Percentiles rank a stretch among this genome's conserved stretches.
phyloP scores from a whole-genome alignment of 306 rosid species.

The Prunus campanulata region DNA sequence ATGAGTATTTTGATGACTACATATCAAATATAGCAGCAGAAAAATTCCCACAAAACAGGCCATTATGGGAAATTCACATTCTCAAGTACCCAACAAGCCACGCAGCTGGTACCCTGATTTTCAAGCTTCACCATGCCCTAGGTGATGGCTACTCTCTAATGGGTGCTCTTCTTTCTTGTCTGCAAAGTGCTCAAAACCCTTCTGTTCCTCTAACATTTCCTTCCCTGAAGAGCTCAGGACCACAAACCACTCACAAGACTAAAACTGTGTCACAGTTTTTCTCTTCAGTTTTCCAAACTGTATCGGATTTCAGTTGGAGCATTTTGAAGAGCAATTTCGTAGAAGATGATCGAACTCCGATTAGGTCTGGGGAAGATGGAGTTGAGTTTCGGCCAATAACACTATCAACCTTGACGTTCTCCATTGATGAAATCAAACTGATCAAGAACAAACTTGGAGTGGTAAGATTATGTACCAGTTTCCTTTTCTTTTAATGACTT shows the following conservation, averaged over 20 bases:
- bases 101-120: slow-evolving; percentile 33
- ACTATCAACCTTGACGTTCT: slow-evolving; percentile 31
- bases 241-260: background rate
- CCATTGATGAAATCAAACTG: slow-evolving; percentile 45
- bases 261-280: slow-evolving; percentile 7
- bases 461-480: slow-evolving; percentile 28
- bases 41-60: background rate
- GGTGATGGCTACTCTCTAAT: slow-evolving; percentile 62
- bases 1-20: background rate
- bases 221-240: background rate
- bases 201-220: slow-evolving; percentile 59
- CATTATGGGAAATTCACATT: background rate
- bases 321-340: slow-evolving; percentile 28
- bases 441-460: slow-evolving; percentile 40
- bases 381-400: slow-evolving; percentile 30
- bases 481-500: no score
- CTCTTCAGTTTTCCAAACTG: slow-evolving; percentile 29
- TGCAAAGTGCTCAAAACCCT: slow-evolving; percentile 47
- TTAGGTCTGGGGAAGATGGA: slow-evolving; percentile 35
- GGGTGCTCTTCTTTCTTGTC: slow-evolving; percentile 63
- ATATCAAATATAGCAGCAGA: background rate
- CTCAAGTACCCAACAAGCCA: slow-evolving; percentile 30
- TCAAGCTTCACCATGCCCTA: slow-evolving; percentile 61
- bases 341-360: slow-evolving; percentile 53
- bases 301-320: slow-evolving; percentile 42